Conservation (phyloP, 257 asterid species). For the Primulina eburnea region DNA sequence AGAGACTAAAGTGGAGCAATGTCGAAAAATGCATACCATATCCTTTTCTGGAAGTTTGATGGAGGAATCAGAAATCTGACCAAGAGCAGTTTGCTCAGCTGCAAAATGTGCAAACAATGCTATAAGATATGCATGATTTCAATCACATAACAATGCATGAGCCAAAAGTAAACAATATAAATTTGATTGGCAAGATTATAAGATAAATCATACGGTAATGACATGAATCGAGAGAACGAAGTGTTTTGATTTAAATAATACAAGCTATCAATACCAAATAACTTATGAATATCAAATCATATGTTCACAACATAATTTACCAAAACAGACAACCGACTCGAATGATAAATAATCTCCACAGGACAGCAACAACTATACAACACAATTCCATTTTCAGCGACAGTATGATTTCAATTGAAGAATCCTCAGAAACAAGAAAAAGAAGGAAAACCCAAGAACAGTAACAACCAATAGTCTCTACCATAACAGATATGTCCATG, state of each 20-base stretch:
- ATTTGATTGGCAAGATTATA: not conserved
- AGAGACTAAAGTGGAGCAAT: not conserved
- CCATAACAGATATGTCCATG: not conserved
- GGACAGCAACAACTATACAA: not conserved
- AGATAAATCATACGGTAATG: not conserved
- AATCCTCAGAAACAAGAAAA: not conserved
- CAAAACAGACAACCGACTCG: not conserved
- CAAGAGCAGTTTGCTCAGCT: conserved; percentile 53
- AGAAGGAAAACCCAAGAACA: not conserved
- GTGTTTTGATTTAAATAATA: not conserved
- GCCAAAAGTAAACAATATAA: not conserved
- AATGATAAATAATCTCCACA: not conserved
- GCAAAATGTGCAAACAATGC: conserved; percentile 25
- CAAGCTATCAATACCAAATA: not conserved
- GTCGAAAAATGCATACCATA: conserved; percentile 35
- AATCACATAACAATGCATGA: conserved; percentile 5
- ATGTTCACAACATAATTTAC: too few species aligned
- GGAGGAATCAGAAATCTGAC: conserved; percentile 43
- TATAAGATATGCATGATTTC: not conserved
- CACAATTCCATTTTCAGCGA: conserved; percentile 12
- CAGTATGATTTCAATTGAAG: not conserved
- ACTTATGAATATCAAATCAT: not conserved
- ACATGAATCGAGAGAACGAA: not conserved
- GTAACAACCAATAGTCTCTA: not conserved
- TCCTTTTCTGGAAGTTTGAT: conserved; percentile 42